These are phyloP conservation scores for Globisporangium uncinulatum DNA, from an alignment of 352 stramenopile species.

Conservation along the genomic window DNA sequence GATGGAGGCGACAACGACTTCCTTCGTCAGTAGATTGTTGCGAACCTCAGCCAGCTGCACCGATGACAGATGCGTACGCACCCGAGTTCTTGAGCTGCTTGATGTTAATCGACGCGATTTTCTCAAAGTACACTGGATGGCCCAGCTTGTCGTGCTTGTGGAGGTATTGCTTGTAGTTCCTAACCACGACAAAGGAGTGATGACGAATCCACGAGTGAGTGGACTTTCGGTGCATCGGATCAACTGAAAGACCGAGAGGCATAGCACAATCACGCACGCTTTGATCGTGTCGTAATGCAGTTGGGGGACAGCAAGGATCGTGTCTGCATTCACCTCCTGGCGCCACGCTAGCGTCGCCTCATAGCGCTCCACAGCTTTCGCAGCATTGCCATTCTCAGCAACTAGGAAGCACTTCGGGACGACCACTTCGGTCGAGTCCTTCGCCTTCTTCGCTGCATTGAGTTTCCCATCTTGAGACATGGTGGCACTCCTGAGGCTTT, in stretches of 20 bases:
- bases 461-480: conserved; percentile 1
- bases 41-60: background rate
- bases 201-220: background rate
- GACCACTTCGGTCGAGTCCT: conserved; percentile 5
- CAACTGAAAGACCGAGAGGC: background rate
- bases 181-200: conserved; percentile 16
- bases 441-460: conserved; percentile 6
- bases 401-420: conserved; percentile 50
- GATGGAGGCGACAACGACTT: background rate
- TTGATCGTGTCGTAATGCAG: conserved; percentile 66
- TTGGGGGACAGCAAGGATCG: conserved; percentile 54
- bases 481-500: conserved; percentile 19
- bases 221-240: background rate
- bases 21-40: background rate
- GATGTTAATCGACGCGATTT: conserved; percentile 80
- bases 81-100: conserved; percentile 62
- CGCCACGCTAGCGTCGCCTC: conserved; percentile 66
- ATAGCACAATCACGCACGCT: conserved; percentile 22
- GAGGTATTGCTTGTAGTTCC: conserved; percentile 70
- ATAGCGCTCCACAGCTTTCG: conserved; percentile 57
- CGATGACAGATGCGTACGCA: conserved; percentile 2
- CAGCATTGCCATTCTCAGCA: conserved; percentile 57
- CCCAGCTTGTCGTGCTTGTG: conserved; percentile 80
- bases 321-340: conserved; percentile 67
- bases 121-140: conserved; percentile 78